A percentile compares a stretch with the other conserved stretches of the same genome.
phyloP scores from a whole-genome alignment of 805 yeast species.

The Metschnikowia peoriensis region DNA sequence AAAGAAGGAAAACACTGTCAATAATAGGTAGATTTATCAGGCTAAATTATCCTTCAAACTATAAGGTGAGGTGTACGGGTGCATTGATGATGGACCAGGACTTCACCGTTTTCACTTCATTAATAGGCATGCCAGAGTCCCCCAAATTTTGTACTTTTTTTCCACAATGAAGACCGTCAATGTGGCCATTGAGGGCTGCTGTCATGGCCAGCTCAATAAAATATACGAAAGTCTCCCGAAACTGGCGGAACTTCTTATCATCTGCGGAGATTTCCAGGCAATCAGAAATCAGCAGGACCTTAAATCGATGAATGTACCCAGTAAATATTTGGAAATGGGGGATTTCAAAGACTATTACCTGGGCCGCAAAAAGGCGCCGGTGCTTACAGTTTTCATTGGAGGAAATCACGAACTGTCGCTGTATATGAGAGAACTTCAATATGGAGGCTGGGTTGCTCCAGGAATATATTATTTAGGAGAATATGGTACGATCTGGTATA shows the following conservation, averaged over 20 bases:
- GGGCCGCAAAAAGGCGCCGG: conserved; percentile 63
- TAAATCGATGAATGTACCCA: conserved; percentile 71
- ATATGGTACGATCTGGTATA: conserved; percentile 68
- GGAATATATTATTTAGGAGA: conserved; percentile 83
- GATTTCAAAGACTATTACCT: conserved; percentile 75
- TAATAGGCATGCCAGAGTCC: not conserved
- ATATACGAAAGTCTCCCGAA: conserved; percentile 44
- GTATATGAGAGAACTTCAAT: conserved; percentile 65
- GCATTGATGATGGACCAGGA: not conserved
- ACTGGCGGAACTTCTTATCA: conserved; percentile 47
- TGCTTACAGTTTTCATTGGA: conserved; percentile 79
- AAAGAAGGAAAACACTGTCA: too few relatives aligned
- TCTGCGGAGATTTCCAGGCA: conserved; percentile 93
- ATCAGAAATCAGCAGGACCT: conserved; percentile 64
- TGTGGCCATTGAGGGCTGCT: conserved; percentile 84
- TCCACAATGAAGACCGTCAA: conserved; percentile 15
- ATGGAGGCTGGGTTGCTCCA: conserved; percentile 94
- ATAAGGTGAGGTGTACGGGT: not conserved
- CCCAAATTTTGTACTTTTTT: too few relatives aligned
- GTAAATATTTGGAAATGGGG: conserved; percentile 70
- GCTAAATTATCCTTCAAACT: too few relatives aligned
- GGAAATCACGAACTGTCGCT: conserved; percentile 94
- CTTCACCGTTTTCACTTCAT: not conserved
- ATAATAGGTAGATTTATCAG: too few relatives aligned
- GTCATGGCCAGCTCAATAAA: conserved; percentile 73